Conservation (phyloP, 768 basidiomycete genomes). For the Boletellus ananas region DNA sequence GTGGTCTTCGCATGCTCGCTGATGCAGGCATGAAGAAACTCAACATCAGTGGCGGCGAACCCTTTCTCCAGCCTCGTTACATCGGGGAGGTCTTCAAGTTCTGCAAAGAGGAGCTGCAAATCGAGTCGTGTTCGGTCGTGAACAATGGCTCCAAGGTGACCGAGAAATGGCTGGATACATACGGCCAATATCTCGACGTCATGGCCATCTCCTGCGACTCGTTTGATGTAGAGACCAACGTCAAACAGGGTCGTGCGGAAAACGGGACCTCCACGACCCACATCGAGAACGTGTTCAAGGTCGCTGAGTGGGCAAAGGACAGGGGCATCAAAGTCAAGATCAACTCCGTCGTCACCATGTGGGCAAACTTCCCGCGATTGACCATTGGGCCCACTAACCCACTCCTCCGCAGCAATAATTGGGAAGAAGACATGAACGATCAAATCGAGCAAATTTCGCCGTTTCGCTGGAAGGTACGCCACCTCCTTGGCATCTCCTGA, state of each 20-base stretch:
- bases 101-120: slow-evolving; percentile 34
- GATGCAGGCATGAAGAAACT: slow-evolving; percentile 35
- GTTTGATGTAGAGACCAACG: slow-evolving; percentile 36
- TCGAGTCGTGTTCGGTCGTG: slow-evolving; percentile 36
- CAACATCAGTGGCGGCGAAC: slow-evolving; percentile 38
- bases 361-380: not conserved
- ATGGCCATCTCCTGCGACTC: slow-evolving; percentile 43
- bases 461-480: slow-evolving; percentile 38
- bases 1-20: slow-evolving; percentile 29
- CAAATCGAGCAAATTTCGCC: slow-evolving; percentile 32
- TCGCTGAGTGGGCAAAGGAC: slow-evolving; percentile 34
- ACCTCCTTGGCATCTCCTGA: not conserved
- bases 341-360: slow-evolving; percentile 34
- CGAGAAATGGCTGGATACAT: slow-evolving; percentile 38
- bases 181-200: slow-evolving; percentile 37
- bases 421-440: slow-evolving; percentile 40
- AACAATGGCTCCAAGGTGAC: slow-evolving; percentile 41
- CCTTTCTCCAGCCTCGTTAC: slow-evolving; percentile 36
- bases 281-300: slow-evolving; percentile 32
- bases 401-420: slow-evolving; percentile 29
- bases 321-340: slow-evolving; percentile 38
- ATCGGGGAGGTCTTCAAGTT: slow-evolving; percentile 38
- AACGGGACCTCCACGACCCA: slow-evolving; percentile 31
- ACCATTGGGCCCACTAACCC: not conserved
- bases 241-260: slow-evolving; percentile 33